Conservation (phyloP, 2,329 filamentous ascomycete species). For the Stachybotrys chlorohalonatus region DNA sequence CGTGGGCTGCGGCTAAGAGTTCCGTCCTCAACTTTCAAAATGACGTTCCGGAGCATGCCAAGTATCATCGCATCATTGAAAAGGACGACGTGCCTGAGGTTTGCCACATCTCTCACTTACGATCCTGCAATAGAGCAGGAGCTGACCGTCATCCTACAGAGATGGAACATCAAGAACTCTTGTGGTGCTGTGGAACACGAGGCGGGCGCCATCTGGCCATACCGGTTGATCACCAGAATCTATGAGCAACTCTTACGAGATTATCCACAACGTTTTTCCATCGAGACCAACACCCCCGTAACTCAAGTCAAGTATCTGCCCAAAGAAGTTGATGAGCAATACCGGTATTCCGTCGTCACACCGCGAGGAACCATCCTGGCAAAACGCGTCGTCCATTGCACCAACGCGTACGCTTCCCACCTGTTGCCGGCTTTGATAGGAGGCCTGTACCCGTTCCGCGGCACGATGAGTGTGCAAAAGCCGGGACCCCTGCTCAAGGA, state of each 20-base stretch:
- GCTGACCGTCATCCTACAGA: constrained; percentile 5
- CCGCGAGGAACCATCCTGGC: constrained; percentile 32
- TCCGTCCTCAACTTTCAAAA: constrained; percentile 10
- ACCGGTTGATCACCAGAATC: constrained; percentile 32
- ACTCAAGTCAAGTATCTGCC: constrained; percentile 5
- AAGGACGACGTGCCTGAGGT: constrained; percentile 11
- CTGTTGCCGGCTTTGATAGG: constrained; percentile 37
- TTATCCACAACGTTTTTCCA: constrained; percentile 17
- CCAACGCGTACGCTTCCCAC: constrained; percentile 41
- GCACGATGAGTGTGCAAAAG: constrained; percentile 38
- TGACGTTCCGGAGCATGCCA: constrained; percentile 7
- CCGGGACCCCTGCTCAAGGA: constrained; percentile 21
- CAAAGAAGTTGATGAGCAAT: constrained; percentile 5
- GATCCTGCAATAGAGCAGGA: background rate
- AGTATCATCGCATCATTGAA: constrained; percentile 8
- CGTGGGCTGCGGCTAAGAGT: constrained; percentile 6
- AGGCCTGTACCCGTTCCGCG: constrained; percentile 31
- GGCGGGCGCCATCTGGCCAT: constrained; percentile 39
- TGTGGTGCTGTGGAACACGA: constrained; percentile 27
- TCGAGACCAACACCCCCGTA: constrained; percentile 27
- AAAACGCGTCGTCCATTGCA: constrained; percentile 44
- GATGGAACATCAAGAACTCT: constrained; percentile 12
- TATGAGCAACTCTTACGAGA: constrained; percentile 25
- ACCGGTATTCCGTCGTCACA: constrained; percentile 34
- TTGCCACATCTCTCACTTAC: background rate